These are phyloP conservation scores for Candida suzukii DNA, from an alignment of 805 yeast genomes.

Conservation along the genomic window DNA sequence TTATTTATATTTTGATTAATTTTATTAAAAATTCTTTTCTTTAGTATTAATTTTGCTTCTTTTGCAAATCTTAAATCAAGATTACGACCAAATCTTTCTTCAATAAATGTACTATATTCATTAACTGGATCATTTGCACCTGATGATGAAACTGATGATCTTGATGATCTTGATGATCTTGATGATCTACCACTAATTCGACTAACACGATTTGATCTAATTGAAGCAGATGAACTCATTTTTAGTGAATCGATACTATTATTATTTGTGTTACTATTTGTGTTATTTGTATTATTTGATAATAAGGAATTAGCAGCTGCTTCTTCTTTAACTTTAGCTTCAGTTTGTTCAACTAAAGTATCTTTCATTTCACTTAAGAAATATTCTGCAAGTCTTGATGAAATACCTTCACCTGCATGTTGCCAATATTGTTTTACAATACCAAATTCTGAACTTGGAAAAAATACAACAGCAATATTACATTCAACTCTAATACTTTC, in stretches of 20 bases:
- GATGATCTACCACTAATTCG: background rate
- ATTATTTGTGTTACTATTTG: constrained; percentile 6
- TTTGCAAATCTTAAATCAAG: constrained; percentile 69
- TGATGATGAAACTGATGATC: constrained; percentile 3
- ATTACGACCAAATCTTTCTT: constrained; percentile 87
- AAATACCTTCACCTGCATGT: constrained; percentile 94
- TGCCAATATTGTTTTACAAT: constrained; percentile 92
- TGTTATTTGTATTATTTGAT: background rate
- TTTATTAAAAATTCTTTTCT: constrained; percentile 67
- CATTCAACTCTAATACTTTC: constrained; percentile 55
- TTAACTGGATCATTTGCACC: constrained; percentile 6
- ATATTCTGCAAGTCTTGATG: constrained; percentile 85
- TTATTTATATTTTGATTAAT: constrained; percentile 18
- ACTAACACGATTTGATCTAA: constrained; percentile 7
- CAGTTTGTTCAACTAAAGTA: constrained; percentile 26
- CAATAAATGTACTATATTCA: constrained; percentile 65
- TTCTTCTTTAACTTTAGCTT: constrained; percentile 10
- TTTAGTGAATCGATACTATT: background rate
- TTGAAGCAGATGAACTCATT: constrained; percentile 3
- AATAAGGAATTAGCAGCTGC: background rate
- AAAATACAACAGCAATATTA: constrained; percentile 72
- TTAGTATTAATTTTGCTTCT: constrained; percentile 69
- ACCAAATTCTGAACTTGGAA: constrained; percentile 49
- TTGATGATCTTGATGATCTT: constrained; percentile 3
- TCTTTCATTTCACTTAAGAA: constrained; percentile 53